Evolutionary conservation across 2,329 filamentous ascomycete genomes (phyloP).

Genomic region (Penicillium sp.): DNA sequence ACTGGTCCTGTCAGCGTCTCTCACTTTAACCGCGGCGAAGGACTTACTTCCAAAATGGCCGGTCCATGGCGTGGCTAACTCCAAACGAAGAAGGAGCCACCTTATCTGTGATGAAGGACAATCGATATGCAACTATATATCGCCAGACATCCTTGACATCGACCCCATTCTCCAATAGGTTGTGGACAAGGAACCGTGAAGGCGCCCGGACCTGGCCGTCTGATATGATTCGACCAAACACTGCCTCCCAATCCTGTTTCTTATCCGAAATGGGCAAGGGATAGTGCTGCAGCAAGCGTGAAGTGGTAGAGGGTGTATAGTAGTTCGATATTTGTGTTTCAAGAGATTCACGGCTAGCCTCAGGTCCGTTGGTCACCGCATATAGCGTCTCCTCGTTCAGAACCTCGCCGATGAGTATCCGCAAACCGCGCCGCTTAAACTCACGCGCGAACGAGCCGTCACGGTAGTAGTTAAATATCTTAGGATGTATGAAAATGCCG

Average conservation of each 20-base stretch:
- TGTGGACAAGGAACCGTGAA: constrained; percentile 26
- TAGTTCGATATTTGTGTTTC: constrained; percentile 50
- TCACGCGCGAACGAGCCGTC: constrained; percentile 43
- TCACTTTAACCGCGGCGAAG: not conserved
- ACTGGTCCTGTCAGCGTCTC: constrained; percentile 19
- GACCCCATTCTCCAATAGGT: constrained; percentile 38
- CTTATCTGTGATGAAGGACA: constrained; percentile 50
- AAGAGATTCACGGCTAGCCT: constrained; percentile 39
- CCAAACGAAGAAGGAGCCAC: constrained; percentile 40
- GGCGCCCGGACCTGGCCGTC: constrained; percentile 31
- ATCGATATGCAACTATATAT: constrained; percentile 48
- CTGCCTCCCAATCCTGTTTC: constrained; percentile 42
- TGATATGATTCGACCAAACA: constrained; percentile 47
- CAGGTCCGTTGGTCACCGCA: constrained; percentile 46
- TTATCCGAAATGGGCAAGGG: constrained; percentile 36
- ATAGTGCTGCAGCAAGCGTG: constrained; percentile 44
- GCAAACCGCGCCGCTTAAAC: constrained; percentile 42
- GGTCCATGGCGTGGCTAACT: constrained; percentile 48
- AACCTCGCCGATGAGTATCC: constrained; percentile 51
- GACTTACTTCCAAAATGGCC: constrained; percentile 51
- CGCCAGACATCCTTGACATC: constrained; percentile 44
- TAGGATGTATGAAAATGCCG: constrained; percentile 44
- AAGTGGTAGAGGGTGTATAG: constrained; percentile 47
- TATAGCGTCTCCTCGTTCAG: constrained; percentile 53
- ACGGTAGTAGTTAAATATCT: constrained; percentile 46